Evolutionary conservation across 176 grass and related monocot species (phyloP).

Genomic region (Otatea glauca): DNA sequence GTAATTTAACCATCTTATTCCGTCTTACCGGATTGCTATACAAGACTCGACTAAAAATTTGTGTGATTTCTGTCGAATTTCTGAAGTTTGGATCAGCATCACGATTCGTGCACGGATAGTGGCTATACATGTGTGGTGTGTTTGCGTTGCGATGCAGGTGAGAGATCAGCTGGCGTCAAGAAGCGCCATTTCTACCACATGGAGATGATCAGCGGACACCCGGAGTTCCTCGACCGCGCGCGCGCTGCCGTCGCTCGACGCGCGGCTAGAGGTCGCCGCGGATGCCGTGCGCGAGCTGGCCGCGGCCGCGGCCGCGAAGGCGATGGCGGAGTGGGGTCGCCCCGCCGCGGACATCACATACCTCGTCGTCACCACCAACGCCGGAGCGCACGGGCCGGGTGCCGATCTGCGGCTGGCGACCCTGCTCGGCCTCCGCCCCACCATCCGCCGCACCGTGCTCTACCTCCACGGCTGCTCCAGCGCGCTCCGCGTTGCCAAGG

Average conservation of each 20-base stretch:
- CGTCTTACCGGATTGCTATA: no score
- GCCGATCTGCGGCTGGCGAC: constrained; percentile 30
- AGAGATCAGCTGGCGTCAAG: constrained; percentile 34
- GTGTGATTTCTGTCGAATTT: no score
- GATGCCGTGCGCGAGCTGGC: constrained; percentile 45
- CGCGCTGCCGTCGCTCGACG: constrained; percentile 37
- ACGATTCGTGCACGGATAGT: no score
- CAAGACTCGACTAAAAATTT: no score
- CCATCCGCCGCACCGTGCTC: constrained; percentile 24
- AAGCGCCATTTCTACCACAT: constrained; percentile 33
- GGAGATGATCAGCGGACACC: constrained; percentile 28
- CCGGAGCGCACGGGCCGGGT: constrained; percentile 38
- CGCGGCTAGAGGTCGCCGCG: constrained; percentile 28
- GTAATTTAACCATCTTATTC: no score
- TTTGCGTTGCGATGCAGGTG: background rate
- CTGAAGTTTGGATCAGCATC: no score
- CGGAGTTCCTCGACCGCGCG: background rate
- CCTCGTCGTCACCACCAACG: constrained; percentile 33
- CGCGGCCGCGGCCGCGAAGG: constrained; percentile 21
- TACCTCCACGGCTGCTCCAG: constrained; percentile 36
- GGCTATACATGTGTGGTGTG: no score
- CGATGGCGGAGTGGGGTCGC: constrained; percentile 49
- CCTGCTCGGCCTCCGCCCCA: constrained; percentile 47
- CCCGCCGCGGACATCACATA: no score
- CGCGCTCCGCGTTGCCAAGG: constrained; percentile 55